These are phyloP conservation scores for Trametes polyzona DNA, from an alignment of 1,284 basidiomycete species.

Conservation along the genomic window DNA sequence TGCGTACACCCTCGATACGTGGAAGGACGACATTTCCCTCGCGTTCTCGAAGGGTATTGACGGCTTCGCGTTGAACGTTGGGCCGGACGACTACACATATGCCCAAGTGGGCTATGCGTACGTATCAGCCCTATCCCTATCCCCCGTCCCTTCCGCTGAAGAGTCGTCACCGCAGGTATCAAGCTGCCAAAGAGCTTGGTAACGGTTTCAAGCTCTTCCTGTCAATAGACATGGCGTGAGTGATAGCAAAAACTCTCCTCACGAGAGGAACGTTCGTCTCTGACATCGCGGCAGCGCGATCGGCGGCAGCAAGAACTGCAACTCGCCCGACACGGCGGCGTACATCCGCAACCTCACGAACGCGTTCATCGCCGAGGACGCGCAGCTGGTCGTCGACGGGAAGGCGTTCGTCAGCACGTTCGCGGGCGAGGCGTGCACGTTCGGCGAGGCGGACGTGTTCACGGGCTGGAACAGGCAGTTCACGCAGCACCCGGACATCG, in stretches of 20 bases:
- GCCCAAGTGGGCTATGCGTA: slow-evolving; percentile 69
- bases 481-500: slow-evolving; percentile 51
- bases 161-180: slow-evolving; percentile 38
- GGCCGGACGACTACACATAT: slow-evolving; percentile 61
- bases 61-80: slow-evolving; percentile 70
- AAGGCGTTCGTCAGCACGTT: slow-evolving; percentile 78
- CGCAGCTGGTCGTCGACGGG: slow-evolving; percentile 62
- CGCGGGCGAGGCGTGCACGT: slow-evolving; percentile 73
- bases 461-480: slow-evolving; percentile 67
- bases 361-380: slow-evolving; percentile 58
- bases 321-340: slow-evolving; percentile 51
- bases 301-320: slow-evolving; percentile 52
- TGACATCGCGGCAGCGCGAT: neutral
- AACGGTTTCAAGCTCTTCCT: slow-evolving; percentile 78
- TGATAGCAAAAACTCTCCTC: neutral
- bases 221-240: slow-evolving; percentile 79
- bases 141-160: neutral
- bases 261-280: neutral
- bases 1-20: slow-evolving; percentile 62
- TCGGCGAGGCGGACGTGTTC: slow-evolving; percentile 57
- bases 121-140: slow-evolving; percentile 34
- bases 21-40: slow-evolving; percentile 58
- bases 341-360: slow-evolving; percentile 64
- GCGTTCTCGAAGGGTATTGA: slow-evolving; percentile 66
- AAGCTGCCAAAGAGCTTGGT: slow-evolving; percentile 57